These are phyloP conservation scores for Lolium rigidum DNA, from an alignment of 176 grass and related monocot species.

Conservation along the genomic window DNA sequence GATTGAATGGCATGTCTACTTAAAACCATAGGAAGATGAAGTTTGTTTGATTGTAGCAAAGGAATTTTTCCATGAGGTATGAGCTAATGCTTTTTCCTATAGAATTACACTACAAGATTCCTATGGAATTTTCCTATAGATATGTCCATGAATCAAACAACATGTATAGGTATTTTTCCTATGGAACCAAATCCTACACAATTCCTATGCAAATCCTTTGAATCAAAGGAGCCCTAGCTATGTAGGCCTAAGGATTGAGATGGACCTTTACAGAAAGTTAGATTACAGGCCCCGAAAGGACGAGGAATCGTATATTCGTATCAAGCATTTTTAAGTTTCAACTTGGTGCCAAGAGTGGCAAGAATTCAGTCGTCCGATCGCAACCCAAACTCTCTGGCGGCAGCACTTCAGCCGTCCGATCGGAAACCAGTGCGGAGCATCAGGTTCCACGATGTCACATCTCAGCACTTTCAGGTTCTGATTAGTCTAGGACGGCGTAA, in stretches of 20 bases:
- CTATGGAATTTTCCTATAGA: no score
- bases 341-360: background rate
- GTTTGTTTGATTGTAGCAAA: no score
- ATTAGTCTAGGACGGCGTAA: background rate
- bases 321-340: background rate
- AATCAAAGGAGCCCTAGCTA: no score
- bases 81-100: no score
- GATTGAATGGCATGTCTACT: no score
- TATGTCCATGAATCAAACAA: no score
- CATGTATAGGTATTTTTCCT: no score
- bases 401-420: background rate
- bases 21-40: no score
- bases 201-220: no score
- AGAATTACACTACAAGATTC: no score
- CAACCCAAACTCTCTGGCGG: background rate
- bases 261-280: background rate
- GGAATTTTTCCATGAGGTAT: no score
- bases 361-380: background rate
- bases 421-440: background rate
- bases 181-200: no score
- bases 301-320: background rate
- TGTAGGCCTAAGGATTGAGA: background rate
- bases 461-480: background rate
- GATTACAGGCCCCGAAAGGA: background rate
- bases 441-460: background rate